These are phyloP conservation scores for Sugiyamaella sp. DNA, from an alignment of 1,139 yeast species.

Conservation along the genomic window DNA sequence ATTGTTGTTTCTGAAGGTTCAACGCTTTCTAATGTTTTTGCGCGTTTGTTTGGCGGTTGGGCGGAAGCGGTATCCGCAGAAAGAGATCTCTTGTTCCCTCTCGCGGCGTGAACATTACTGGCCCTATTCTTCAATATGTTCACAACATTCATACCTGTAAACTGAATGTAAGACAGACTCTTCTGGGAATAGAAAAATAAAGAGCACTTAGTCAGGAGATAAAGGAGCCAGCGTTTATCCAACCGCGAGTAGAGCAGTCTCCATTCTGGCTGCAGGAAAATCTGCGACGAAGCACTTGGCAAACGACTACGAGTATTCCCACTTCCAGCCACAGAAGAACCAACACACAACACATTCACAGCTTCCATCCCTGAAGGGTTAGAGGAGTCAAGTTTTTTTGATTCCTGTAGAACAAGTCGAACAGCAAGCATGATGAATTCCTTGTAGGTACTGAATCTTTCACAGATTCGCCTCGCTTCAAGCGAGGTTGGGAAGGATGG, in stretches of 20 bases:
- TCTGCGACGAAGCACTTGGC: background rate
- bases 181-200: conserved; percentile 4
- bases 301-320: too few species aligned
- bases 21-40: background rate
- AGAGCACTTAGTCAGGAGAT: conserved; percentile 17
- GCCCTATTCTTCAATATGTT: background rate
- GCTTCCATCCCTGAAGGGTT: too few species aligned
- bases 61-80: background rate
- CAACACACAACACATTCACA: background rate
- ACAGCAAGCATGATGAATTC: background rate
- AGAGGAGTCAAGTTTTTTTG: background rate
- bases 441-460: background rate
- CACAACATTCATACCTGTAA: background rate
- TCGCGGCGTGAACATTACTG: background rate
- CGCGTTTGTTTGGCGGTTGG: background rate
- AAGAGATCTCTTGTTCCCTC: background rate
- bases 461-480: background rate
- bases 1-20: too few species aligned
- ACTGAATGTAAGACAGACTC: conserved; percentile 2
- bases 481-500: background rate
- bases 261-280: conserved; percentile 5
- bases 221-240: conserved; percentile 5
- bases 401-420: background rate
- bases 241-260: conserved; percentile 12
- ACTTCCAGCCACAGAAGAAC: too few species aligned